These are phyloP conservation scores for Cryphonectria naterciae DNA, from an alignment of 2,329 filamentous ascomycete species.

Conservation along the genomic window DNA sequence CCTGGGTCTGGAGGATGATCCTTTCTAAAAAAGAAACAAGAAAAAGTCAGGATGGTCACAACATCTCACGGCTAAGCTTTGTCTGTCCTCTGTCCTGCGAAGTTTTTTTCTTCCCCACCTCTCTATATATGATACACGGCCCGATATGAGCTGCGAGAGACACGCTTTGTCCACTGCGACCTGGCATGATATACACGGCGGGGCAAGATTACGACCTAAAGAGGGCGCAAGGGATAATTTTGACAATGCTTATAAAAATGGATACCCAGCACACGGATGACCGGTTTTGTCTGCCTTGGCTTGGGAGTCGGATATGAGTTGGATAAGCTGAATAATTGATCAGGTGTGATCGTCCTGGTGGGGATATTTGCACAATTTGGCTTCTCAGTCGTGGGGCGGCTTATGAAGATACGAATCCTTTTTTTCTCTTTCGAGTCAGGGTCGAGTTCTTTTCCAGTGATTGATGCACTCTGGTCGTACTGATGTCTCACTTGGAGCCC, in stretches of 20 bases:
- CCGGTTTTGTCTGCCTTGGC: background rate
- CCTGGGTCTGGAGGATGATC: constrained; percentile 43
- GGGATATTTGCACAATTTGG: background rate
- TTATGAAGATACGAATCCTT: background rate
- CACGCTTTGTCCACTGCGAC: background rate
- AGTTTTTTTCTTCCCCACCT: background rate
- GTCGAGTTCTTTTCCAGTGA: background rate
- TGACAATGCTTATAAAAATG: background rate
- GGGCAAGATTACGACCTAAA: background rate
- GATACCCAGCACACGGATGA: background rate
- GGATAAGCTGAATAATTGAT: background rate
- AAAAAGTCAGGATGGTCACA: background rate
- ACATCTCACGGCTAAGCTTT: background rate
- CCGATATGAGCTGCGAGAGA: background rate
- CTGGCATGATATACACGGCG: background rate
- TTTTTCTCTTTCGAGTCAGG: background rate
- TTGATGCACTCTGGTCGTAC: background rate
- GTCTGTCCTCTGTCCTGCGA: background rate
- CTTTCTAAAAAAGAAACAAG: constrained; percentile 35
- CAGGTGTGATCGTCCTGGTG: background rate
- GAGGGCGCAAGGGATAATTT: background rate
- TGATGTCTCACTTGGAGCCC: background rate
- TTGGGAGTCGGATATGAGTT: background rate
- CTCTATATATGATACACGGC: background rate
- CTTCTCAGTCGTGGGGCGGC: background rate